Evolutionary conservation across 495 filamentous ascomycete genomes (phyloP).

Genomic region (Pyrenula massariospora): DNA sequence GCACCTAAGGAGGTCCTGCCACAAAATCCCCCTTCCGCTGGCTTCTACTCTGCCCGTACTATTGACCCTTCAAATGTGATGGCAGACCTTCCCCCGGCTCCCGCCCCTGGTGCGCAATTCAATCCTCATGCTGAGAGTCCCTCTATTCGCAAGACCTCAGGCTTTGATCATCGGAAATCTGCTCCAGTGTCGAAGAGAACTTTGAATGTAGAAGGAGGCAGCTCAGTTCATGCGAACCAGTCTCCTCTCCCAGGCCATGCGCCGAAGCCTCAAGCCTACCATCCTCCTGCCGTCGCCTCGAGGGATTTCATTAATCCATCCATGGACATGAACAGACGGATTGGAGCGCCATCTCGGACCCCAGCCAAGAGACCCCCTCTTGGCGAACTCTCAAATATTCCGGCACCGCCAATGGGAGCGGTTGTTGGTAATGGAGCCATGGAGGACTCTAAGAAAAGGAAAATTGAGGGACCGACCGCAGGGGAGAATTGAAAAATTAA

Average conservation of each 20-base stretch:
- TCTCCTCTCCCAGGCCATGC: slow-evolving; percentile 17
- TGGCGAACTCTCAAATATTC: slow-evolving; percentile 35
- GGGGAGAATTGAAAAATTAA: no score
- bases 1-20: slow-evolving; percentile 10
- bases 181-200: slow-evolving; percentile 46
- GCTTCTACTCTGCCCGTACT: slow-evolving; percentile 71
- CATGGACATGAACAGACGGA: slow-evolving; percentile 52
- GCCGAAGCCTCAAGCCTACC: slow-evolving; percentile 1
- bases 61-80: slow-evolving; percentile 37
- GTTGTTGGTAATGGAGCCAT: background rate
- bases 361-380: slow-evolving; percentile 36
- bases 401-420: background rate
- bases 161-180: slow-evolving; percentile 70
- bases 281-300: slow-evolving; percentile 12
- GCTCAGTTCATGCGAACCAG: slow-evolving; percentile 7
- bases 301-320: slow-evolving; percentile 58
- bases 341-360: slow-evolving; percentile 56
- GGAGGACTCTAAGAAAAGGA: background rate
- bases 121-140: slow-evolving; percentile 77
- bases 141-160: slow-evolving; percentile 77
- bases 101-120: slow-evolving; percentile 48
- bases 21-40: slow-evolving; percentile 26
- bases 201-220: slow-evolving; percentile 25
- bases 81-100: slow-evolving; percentile 13
- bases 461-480: background rate